Evolutionary conservation across 2,329 filamentous ascomycete species (phyloP), one percentile per base, ranked within the genome.

Genomic region (Periconia macrospinosa): DNA sequence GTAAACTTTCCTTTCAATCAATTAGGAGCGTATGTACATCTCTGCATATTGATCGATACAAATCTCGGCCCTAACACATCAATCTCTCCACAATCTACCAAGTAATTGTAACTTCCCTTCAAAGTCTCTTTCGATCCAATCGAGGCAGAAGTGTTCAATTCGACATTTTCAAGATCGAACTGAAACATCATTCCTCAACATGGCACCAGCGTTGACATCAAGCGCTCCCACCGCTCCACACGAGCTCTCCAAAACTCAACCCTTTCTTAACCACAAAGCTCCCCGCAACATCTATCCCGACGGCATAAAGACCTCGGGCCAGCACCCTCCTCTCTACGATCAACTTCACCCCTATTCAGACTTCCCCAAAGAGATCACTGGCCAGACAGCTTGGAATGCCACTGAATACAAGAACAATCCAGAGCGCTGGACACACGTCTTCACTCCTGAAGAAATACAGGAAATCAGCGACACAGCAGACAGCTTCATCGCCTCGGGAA

Each of bases 341-440:
- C 75, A 81, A 9, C 73, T 93, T n/a, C 78, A 76, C 46, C 83
- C 88, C 0, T 93, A 91, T 70, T 78, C 82, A 0, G 80, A 82
- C 15, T 93, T 92, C 65, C 90, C 90, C 42, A 83, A 83, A 54
- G 75, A 87, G 55, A 91, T 92, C 69, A 80, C 80, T 0, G 89
- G 89, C 11, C 83, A 83, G 0, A 92, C 89, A 0, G 84, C 90
- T 30, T 94, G 90, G 90, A 79, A 82, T 50, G 80, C 82, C 6
- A 81, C 85, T 30, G 86, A 90, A 30, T 90, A 86, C 65, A 78
- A 76, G 50, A 72, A 81, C 58, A 78, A 82, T 62, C 85, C 87
- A 0, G 85, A 89, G 62, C 81, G 81, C 70, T 93, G 90, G 90
- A 86, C 86, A 6, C 89, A 92, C 74, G 76, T 76, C 8, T 90